Conservation (phyloP, 2,329 filamentous ascomycete species). For the Neophaeococcomyces mojaviensis region DNA sequence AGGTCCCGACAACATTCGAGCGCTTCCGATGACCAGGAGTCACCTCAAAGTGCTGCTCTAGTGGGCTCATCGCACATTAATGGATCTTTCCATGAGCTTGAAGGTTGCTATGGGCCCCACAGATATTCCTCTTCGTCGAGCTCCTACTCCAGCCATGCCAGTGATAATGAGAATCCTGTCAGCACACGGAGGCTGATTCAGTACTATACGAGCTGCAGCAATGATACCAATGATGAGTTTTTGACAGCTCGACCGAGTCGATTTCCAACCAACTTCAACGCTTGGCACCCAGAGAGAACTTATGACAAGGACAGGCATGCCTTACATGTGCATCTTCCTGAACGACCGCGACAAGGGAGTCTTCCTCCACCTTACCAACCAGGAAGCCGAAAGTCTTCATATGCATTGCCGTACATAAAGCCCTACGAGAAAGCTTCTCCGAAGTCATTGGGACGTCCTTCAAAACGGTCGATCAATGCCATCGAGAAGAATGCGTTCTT, state of each 20-base stretch:
- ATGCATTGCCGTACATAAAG: background rate
- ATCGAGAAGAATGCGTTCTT: constrained; percentile 4
- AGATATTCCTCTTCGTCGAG: constrained; percentile 1
- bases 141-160: constrained; percentile 1
- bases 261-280: background rate
- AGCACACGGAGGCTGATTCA: background rate
- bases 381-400: background rate
- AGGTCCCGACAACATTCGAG: background rate
- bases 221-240: background rate
- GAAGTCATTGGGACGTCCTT: background rate
- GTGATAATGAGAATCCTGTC: background rate
- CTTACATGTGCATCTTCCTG: background rate
- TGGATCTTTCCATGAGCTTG: background rate
- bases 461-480: background rate
- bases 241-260: background rate
- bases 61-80: background rate
- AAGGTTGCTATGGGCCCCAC: background rate
- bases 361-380: constrained; percentile 2
- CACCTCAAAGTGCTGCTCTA: background rate
- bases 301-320: background rate
- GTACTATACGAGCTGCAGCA: background rate
- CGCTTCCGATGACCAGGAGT: background rate
- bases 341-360: background rate
- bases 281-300: background rate
- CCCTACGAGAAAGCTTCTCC: background rate